A percentile compares a stretch with the other conserved stretches of the same genome.
These are phyloP conservation scores for Perilla frutescens DNA, from an alignment of 257 asterid genomes.

Conservation along the genomic window DNA sequence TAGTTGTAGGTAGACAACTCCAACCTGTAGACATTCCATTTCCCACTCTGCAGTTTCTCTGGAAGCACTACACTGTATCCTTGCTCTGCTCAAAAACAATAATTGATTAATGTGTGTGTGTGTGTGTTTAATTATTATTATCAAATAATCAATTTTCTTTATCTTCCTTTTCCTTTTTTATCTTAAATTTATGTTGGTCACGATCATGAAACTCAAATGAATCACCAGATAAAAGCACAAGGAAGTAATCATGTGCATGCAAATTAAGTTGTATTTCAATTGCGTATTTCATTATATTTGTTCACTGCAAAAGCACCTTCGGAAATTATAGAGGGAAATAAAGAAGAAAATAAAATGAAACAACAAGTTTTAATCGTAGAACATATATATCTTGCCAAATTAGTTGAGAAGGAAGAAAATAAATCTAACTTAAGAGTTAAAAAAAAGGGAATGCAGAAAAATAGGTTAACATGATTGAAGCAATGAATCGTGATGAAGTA, in stretches of 20 bases:
- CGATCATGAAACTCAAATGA: conserved; percentile 22
- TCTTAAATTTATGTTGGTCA: neutral
- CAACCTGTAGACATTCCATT: conserved; percentile 78
- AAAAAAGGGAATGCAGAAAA: neutral
- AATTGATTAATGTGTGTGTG: neutral
- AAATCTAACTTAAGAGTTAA: neutral
- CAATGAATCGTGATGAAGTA: neutral
- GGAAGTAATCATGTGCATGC: neutral
- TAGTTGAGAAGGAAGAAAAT: neutral
- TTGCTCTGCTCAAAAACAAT: conserved; percentile 50
- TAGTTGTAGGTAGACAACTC: neutral
- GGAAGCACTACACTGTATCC: conserved; percentile 75
- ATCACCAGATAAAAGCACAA: neutral
- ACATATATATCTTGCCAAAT: no score
- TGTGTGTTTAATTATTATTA: no score
- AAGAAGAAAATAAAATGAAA: no score
- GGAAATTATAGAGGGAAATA: no score
- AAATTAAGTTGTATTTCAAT: neutral
- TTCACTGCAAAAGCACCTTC: no score
- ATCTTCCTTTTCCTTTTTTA: neutral
- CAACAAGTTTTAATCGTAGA: no score
- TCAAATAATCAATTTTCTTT: no score
- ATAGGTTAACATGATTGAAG: neutral
- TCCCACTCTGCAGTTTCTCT: conserved; percentile 67
- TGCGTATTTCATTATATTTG: no score